These are phyloP conservation scores for Sporothrix mexicana DNA, from an alignment of 2,329 filamentous ascomycete species.

Conservation along the genomic window DNA sequence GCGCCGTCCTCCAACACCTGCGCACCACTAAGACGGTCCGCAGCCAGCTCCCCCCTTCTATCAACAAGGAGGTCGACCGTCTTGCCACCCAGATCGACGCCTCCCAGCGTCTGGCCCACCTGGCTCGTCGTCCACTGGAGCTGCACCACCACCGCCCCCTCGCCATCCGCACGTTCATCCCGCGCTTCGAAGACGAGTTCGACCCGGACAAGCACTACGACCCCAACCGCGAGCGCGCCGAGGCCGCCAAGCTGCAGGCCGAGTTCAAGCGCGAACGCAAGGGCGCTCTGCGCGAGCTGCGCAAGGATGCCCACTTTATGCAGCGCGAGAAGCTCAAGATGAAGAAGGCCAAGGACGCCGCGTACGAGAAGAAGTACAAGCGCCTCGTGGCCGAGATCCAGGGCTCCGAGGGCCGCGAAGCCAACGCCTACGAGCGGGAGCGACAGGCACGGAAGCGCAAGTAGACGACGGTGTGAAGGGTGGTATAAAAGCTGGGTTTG, in stretches of 20 bases:
- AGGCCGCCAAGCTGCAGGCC: conserved; percentile 80
- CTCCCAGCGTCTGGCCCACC: conserved; percentile 65
- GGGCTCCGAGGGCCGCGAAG: conserved; percentile 84
- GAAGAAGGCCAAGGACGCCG: conserved; percentile 91
- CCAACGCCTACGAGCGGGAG: conserved; percentile 88
- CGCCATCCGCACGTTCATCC: conserved; percentile 84
- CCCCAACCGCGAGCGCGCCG: conserved; percentile 85
- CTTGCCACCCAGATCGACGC: conserved; percentile 55
- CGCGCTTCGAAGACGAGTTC: conserved; percentile 95
- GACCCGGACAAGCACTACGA: conserved; percentile 98
- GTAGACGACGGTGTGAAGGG: not conserved
- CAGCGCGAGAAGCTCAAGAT: conserved; percentile 85
- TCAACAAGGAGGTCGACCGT: conserved; percentile 52
- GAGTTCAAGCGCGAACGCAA: conserved; percentile 97
- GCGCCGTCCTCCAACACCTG: conserved; percentile 66
- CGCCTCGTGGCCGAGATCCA: conserved; percentile 93
- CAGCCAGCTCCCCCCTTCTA: conserved; percentile 54
- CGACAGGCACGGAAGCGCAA: conserved; percentile 74
- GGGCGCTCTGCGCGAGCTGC: conserved; percentile 88
- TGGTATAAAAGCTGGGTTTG: not conserved
- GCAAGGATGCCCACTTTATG: conserved; percentile 95
- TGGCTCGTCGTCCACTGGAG: conserved; percentile 76
- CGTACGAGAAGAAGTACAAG: conserved; percentile 97
- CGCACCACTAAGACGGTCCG: conserved; percentile 55
- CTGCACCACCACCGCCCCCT: conserved; percentile 89